A percentile compares a stretch with the other conserved stretches of the same genome.
Evolutionary conservation across 352 stramenopile species (phyloP).

Genomic region (Phytophthora colocasiae): DNA sequence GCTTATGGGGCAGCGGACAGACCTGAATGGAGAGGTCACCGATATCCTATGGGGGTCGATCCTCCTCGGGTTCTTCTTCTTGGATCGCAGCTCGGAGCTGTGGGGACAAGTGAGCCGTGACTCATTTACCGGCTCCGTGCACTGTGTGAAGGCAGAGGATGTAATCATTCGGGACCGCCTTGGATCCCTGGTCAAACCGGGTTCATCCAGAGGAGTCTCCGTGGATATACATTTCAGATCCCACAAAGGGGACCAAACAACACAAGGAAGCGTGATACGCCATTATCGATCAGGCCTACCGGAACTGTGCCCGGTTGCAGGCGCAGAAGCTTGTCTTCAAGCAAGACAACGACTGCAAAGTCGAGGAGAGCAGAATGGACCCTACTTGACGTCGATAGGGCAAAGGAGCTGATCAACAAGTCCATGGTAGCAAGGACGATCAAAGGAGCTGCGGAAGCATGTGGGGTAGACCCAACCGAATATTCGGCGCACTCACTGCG

Average conservation of each 20-base stretch:
- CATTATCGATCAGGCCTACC: slow-evolving; percentile 18
- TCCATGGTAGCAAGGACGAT: slow-evolving; percentile 11
- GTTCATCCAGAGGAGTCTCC: too few species aligned
- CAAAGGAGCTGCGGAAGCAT: slow-evolving; percentile 22
- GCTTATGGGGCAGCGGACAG: neutral
- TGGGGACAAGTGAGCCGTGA: slow-evolving; percentile 7
- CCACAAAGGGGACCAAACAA: slow-evolving; percentile 7
- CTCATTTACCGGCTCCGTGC: neutral
- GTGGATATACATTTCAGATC: too few species aligned
- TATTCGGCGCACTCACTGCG: slow-evolving; percentile 29
- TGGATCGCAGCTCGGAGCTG: slow-evolving; percentile 33
- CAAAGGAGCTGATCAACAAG: slow-evolving; percentile 24
- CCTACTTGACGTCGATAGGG: slow-evolving; percentile 20
- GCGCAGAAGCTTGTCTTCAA: slow-evolving; percentile 16
- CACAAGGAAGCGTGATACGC: slow-evolving; percentile 1
- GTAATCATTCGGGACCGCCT: slow-evolving; percentile 16
- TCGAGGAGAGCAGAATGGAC: neutral
- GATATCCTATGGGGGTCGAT: slow-evolving; percentile 28
- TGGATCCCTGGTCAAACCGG: too few species aligned
- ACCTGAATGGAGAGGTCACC: too few species aligned
- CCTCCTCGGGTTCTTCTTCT: slow-evolving; percentile 34
- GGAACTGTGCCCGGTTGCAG: slow-evolving; percentile 20
- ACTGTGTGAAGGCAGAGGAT: slow-evolving; percentile 17
- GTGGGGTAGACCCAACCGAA: slow-evolving; percentile 13
- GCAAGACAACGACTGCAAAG: neutral